These are phyloP conservation scores for Aspergillus fructus DNA, from an alignment of 2,329 filamentous ascomycete genomes.

Conservation along the genomic window DNA sequence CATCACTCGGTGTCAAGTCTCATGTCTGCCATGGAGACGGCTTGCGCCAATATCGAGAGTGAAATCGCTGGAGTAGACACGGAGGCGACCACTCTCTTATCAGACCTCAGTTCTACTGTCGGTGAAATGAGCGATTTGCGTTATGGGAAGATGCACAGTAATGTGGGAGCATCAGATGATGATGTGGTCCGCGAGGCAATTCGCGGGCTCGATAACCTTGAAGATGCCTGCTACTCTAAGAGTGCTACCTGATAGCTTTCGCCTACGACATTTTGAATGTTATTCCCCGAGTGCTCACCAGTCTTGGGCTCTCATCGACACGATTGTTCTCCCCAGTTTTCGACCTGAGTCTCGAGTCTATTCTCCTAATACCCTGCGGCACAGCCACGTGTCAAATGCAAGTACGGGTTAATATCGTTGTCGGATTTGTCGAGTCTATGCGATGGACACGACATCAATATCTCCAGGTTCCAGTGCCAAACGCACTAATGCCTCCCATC, in stretches of 20 bases:
- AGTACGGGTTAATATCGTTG: not conserved
- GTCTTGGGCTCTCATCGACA: not conserved
- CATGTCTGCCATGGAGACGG: slow-evolving; percentile 67
- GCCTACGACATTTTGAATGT: not conserved
- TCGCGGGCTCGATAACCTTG: slow-evolving; percentile 63
- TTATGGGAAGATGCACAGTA: slow-evolving; percentile 66
- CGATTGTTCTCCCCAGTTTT: not conserved
- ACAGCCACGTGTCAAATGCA: not conserved
- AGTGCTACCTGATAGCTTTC: slow-evolving; percentile 5
- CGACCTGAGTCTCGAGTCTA: not conserved
- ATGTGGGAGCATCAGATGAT: slow-evolving; percentile 52
- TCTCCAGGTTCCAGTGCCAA: no score
- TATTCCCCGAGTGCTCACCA: not conserved
- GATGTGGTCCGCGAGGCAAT: slow-evolving; percentile 66
- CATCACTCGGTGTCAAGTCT: slow-evolving; percentile 64
- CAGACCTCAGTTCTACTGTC: slow-evolving; percentile 64
- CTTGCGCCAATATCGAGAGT: slow-evolving; percentile 63
- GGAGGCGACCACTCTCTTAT: slow-evolving; percentile 61
- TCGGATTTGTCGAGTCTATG: not conserved
- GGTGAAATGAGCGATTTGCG: slow-evolving; percentile 77
- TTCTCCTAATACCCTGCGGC: not conserved
- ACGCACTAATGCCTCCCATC: not conserved
- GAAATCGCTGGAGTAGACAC: slow-evolving; percentile 66
- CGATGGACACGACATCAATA: not conserved
- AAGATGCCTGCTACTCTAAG: slow-evolving; percentile 58